phyloP scores from a whole-genome alignment of 2,329 filamentous ascomycete species.

The Scedosporium minutisporum region DNA sequence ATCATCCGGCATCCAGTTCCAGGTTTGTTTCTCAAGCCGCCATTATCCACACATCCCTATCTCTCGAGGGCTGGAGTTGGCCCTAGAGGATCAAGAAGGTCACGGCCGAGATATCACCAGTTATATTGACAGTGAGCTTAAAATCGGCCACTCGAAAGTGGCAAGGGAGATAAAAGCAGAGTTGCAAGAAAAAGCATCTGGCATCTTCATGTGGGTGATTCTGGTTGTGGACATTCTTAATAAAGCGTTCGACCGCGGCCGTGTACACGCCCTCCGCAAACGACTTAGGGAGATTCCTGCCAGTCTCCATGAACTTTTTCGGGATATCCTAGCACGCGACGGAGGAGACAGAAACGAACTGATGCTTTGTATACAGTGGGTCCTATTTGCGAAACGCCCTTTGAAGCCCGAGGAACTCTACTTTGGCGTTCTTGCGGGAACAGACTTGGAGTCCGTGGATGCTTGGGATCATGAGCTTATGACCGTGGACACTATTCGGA shows the following conservation, averaged over 20 bases:
- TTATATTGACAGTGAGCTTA: not conserved
- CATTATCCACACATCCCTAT: conserved; percentile 35
- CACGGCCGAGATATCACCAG: not conserved
- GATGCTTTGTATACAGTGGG: conserved; percentile 23
- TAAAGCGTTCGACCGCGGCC: conserved; percentile 19
- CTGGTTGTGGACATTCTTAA: conserved; percentile 30
- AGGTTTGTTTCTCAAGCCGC: conserved; percentile 34
- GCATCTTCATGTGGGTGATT: conserved; percentile 35
- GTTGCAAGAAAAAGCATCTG: conserved; percentile 25
- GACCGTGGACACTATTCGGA: not conserved
- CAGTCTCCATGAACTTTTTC: not conserved
- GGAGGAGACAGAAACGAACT: not conserved
- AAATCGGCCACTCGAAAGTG: conserved; percentile 4
- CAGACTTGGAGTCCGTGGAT: not conserved
- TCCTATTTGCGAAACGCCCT: conserved; percentile 37
- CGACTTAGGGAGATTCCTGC: not conserved
- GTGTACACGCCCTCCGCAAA: not conserved
- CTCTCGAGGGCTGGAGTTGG: conserved; percentile 10
- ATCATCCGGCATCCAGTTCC: conserved; percentile 12
- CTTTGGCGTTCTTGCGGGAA: conserved; percentile 24
- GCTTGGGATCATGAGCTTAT: not conserved
- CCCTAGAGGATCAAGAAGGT: not conserved
- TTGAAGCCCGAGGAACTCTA: conserved; percentile 35
- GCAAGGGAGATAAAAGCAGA: conserved; percentile 6
- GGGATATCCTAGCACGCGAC: not conserved